Evolutionary conservation across 345 rosid genomes (phyloP), one percentile per base, ranked within the genome.

Genomic region (Gossypioides kirkii): DNA sequence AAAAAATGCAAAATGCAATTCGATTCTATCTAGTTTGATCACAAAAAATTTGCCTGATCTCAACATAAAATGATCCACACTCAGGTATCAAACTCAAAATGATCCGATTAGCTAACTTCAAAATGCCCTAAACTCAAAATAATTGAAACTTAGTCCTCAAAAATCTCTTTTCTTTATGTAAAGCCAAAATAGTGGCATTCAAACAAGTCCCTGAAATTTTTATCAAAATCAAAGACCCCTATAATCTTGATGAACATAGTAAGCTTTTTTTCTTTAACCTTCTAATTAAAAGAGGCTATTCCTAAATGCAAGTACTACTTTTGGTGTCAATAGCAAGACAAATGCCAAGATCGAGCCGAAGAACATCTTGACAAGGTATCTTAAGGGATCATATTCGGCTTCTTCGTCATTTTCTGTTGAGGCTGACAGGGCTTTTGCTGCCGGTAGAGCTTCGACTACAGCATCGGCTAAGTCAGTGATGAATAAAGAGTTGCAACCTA

Each of bases 381-480:
- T 77, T 60, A 90, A 43, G 0, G 86, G 86, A 69, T 94, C 90
- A 10, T 62, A 55, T 60, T 87, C 87, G 6, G 69, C 78, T 54
- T 87, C 89, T 70, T 85, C 89, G 9, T 85, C 72, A 20, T 65
- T 52, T 42, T 32, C 78, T 1, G 4, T 68, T 52, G 89, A 56
- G 53, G 75, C 78, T 10, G 81, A 78, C 77, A 89, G 72, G 74
- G 92, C 90, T 72, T 78, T 68, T 0, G 98, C 91, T 16, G 89
- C 85, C 72, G 99, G 96, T 65, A 94, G 80, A 6, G 94, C 92
- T 84, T 94, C 99, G 43, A 90, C 74, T 46, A 90, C 96, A 20
- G 94, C 98, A 83, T 94, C 97, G 13, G 98, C 97, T 72, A 94
- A 78, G 82, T 95, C 98, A 2, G 83, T 80, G 74, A 95, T 92